phyloP scores from a whole-genome alignment of 2,329 filamentous ascomycete genomes.

The Metarhizium sp. region DNA sequence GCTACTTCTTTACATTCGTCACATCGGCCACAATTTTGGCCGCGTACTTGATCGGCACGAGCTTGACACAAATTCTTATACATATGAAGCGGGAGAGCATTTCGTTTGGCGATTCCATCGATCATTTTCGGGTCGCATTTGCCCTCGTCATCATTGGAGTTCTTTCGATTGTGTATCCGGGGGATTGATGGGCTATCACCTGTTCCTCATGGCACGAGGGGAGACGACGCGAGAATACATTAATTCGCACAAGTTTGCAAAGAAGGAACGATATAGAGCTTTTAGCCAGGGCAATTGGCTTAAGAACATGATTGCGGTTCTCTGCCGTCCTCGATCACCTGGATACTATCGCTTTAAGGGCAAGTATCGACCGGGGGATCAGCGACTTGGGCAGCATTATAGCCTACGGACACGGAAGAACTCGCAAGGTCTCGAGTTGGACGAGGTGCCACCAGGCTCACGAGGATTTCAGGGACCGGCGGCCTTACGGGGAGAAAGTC shows the following conservation, averaged over 20 bases:
- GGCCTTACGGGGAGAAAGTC: constrained; percentile 29
- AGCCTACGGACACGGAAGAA: constrained; percentile 33
- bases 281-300: constrained; percentile 71
- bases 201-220: constrained; percentile 82
- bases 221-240: constrained; percentile 96
- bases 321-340: constrained; percentile 75
- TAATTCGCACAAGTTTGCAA: constrained; percentile 90
- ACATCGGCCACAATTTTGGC: constrained; percentile 67
- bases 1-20: constrained; percentile 93
- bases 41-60: constrained; percentile 66
- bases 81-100: constrained; percentile 56
- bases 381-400: constrained; percentile 57
- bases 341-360: constrained; percentile 85
- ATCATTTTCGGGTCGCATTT: constrained; percentile 69
- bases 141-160: constrained; percentile 81
- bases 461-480: constrained; percentile 46
- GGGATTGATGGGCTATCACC: constrained; percentile 76
- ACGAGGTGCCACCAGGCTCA: constrained; percentile 41
- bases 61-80: constrained; percentile 69
- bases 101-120: constrained; percentile 59
- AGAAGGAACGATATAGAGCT: constrained; percentile 82
- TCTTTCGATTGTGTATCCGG: constrained; percentile 71
- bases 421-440: constrained; percentile 62
- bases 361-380: constrained; percentile 69
- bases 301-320: constrained; percentile 72